phyloP scores from a whole-genome alignment of 106 monocot species.

The Dendrobium chrysotoxum region DNA sequence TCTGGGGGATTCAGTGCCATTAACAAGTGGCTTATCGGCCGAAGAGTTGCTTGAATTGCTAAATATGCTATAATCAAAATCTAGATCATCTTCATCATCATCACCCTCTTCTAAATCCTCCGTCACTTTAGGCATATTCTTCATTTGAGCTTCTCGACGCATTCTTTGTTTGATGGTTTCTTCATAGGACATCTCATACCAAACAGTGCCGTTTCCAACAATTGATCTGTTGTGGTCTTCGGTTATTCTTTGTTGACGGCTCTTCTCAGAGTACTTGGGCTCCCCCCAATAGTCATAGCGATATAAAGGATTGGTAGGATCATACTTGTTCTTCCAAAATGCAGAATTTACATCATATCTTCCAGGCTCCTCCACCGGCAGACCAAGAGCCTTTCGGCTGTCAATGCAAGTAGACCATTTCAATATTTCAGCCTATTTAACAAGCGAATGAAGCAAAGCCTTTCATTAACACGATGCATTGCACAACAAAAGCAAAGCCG shows the following conservation, averaged over 20 bases:
- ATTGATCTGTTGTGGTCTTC: constrained; percentile 70
- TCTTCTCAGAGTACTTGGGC: constrained; percentile 74
- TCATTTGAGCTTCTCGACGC: constrained; percentile 36
- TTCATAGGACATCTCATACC: constrained; percentile 94
- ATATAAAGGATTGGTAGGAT: constrained; percentile 63
- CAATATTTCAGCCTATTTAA: too few species aligned
- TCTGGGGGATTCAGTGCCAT: constrained; percentile 47
- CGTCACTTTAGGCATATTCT: constrained; percentile 18
- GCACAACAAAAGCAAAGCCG: too few species aligned
- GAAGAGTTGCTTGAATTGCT: constrained; percentile 18
- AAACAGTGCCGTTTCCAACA: constrained; percentile 54
- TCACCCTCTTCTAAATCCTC: constrained; percentile 15
- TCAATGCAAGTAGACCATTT: not conserved
- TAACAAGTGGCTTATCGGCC: constrained; percentile 38
- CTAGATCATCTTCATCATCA: constrained; percentile 46
- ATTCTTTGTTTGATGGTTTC: constrained; percentile 49
- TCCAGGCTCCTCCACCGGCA: constrained; percentile 87
- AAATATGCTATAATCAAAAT: constrained; percentile 68
- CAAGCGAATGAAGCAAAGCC: too few species aligned
- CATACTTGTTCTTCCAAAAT: constrained; percentile 55
- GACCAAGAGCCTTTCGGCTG: constrained; percentile 84
- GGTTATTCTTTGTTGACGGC: constrained; percentile 42
- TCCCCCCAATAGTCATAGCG: constrained; percentile 90
- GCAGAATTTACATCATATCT: constrained; percentile 51
- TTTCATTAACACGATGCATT: too few species aligned